Evolutionary conservation across 164 flowering plant species (phyloP), one percentile per base, ranked within the genome.

Genomic region (Magnolia kwangsiensis): DNA sequence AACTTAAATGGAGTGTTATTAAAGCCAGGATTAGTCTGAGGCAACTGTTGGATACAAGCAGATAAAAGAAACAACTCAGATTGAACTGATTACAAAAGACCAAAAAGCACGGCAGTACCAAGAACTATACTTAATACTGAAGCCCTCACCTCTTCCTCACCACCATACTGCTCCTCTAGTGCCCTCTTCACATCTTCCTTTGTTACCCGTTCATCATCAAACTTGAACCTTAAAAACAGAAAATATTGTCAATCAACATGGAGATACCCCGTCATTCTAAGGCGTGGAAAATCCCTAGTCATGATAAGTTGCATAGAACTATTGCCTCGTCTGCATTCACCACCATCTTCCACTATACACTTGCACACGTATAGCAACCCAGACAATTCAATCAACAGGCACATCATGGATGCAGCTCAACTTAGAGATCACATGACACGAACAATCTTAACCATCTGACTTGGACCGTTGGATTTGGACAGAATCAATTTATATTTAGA

Each of bases 131-230:
- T n/a, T 21, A 19, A 21, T 21, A 64, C 24, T 64, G 2, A 64
- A 69, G 37, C 63, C 5, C 51, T 81, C 77, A 89, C 94, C 97
- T 92, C 97, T 79, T 92, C 97, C 78, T 92, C 97, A 68, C 97
- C 97, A 82, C 97, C 97, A 84, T 89, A 91, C 75, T 90, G 96
- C 83, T 93, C 98, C 77, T 93, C 98, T 55, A 90, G 80, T 51
- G 92, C 94, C 77, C 93, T 86, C 83, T 88, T 92, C 71, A 84
- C 78, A 77, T 92, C 96, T 82, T 92, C 96, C 81, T 93, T 90
- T 66, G 96, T 91, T 27, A 93, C 98, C 72, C 98, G 84, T 71
- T 93, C 98, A 85, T 93, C 98, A 78, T 93, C 98, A 84, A 93
- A 93, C 81, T 92, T 93, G 75, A 83, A 93, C 98, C 98, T 93